Conservation (phyloP, 2,329 filamentous ascomycete species). For the Colletotrichum ledebouriae region DNA sequence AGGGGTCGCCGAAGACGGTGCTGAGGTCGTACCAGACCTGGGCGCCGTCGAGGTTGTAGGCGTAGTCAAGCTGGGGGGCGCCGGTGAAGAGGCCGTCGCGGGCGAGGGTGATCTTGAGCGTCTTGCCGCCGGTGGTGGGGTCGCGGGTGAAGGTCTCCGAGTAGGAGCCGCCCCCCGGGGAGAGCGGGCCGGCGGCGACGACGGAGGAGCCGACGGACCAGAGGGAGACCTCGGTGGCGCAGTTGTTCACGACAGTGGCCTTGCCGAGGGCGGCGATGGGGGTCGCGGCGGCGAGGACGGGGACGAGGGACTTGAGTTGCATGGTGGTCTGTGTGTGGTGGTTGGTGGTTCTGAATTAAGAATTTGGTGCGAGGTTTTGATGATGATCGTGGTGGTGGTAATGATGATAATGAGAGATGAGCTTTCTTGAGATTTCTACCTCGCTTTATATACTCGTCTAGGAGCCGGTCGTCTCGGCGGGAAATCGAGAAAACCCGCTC, state of each 20-base stretch:
- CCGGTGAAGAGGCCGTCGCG: slow-evolving; percentile 55
- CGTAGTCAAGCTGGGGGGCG: slow-evolving; percentile 56
- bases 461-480: too few relatives aligned
- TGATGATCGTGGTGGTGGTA: background rate
- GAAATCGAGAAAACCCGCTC: background rate
- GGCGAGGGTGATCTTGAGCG: slow-evolving; percentile 54
- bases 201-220: slow-evolving; percentile 55
- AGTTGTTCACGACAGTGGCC: slow-evolving; percentile 55
- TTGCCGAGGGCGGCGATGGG: slow-evolving; percentile 49
- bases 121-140: slow-evolving; percentile 54
- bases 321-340: slow-evolving; percentile 12
- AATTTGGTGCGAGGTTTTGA: background rate
- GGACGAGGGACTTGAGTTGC: slow-evolving; percentile 32
- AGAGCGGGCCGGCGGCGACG: slow-evolving; percentile 47
- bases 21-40: slow-evolving; percentile 57
- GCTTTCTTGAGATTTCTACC: too few relatives aligned
- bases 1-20: slow-evolving; percentile 57
- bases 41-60: slow-evolving; percentile 53
- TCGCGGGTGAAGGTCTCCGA: slow-evolving; percentile 52
- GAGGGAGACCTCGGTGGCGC: slow-evolving; percentile 51
- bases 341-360: too few relatives aligned
- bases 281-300: slow-evolving; percentile 45
- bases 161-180: slow-evolving; percentile 48
- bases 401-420: background rate
- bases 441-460: background rate